These are phyloP conservation scores for Arthrobotrys entomopaga DNA, from an alignment of 2,329 filamentous ascomycete species.

Conservation along the genomic window DNA sequence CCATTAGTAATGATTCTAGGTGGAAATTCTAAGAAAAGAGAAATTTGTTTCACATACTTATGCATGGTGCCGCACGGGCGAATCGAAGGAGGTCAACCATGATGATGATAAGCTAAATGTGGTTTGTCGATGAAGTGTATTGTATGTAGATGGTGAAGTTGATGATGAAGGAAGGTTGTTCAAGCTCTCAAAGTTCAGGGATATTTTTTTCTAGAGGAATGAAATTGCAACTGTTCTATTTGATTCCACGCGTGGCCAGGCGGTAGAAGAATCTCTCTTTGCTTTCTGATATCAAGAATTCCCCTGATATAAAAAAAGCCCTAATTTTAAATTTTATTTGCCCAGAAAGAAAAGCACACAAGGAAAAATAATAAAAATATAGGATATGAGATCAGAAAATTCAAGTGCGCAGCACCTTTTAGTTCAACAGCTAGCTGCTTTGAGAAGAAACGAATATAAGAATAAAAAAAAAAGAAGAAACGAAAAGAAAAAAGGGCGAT, in stretches of 20 bases:
- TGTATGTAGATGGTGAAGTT: too few species aligned
- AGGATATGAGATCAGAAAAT: constrained; percentile 28
- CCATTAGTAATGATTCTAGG: neutral
- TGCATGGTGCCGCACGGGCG: constrained; percentile 54
- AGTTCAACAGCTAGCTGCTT: constrained; percentile 51
- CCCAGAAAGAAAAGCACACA: constrained; percentile 21
- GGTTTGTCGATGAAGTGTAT: constrained; percentile 24
- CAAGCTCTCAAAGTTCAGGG: constrained; percentile 26
- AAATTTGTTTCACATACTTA: constrained; percentile 28
- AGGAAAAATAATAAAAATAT: neutral
- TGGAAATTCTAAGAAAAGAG: neutral
- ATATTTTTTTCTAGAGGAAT: constrained; percentile 31
- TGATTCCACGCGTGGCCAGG: constrained; percentile 20
- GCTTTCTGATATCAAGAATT: constrained; percentile 18
- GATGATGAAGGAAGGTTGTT: constrained; percentile 22
- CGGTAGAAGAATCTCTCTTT: constrained; percentile 23
- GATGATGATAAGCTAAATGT: constrained; percentile 23
- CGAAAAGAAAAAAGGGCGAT: constrained; percentile 25
- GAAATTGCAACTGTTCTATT: constrained; percentile 4
- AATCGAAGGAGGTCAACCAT: constrained; percentile 50
- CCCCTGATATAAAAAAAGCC: constrained; percentile 32
- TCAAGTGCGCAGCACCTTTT: constrained; percentile 43
- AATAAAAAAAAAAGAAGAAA: constrained; percentile 31
- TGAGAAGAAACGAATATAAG: constrained; percentile 42
- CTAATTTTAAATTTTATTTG: constrained; percentile 51